A percentile compares a stretch with the other conserved stretches of the same genome.
Conservation (phyloP, 2,329 filamentous ascomycete genomes). For the Meredithiella fracta region DNA sequence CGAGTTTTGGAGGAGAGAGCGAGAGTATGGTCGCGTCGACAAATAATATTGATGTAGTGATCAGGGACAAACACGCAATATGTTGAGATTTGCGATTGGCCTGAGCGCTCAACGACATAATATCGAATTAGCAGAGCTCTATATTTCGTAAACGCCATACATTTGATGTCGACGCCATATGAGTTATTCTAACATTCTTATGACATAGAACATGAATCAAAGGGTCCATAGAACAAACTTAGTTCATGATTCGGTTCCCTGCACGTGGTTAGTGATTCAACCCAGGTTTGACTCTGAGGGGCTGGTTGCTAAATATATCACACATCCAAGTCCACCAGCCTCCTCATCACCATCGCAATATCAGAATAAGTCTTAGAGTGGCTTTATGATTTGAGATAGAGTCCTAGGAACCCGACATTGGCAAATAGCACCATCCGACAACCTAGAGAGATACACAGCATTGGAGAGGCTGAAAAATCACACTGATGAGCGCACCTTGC, state of each 20-base stretch:
- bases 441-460: not conserved
- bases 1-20: not conserved
- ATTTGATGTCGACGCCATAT: not conserved
- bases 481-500: not conserved
- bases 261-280: not conserved
- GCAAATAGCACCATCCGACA: not conserved
- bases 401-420: not conserved
- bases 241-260: too few species aligned
- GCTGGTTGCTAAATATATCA: not conserved
- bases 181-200: not conserved
- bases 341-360: not conserved
- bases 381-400: not conserved
- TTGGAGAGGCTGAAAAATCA: not conserved
- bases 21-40: too few species aligned
- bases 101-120: not conserved
- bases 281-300: not conserved
- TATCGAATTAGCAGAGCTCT: not conserved
- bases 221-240: not conserved
- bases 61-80: not conserved
- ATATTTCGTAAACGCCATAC: not conserved
- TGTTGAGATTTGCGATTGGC: not conserved
- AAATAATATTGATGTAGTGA: too few species aligned
- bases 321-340: not conserved
- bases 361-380: not conserved
- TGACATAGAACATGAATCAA: constrained; percentile 1